Conservation (phyloP, 2,329 filamentous ascomycete species). For the Paraphoma chrysanthemicola region DNA sequence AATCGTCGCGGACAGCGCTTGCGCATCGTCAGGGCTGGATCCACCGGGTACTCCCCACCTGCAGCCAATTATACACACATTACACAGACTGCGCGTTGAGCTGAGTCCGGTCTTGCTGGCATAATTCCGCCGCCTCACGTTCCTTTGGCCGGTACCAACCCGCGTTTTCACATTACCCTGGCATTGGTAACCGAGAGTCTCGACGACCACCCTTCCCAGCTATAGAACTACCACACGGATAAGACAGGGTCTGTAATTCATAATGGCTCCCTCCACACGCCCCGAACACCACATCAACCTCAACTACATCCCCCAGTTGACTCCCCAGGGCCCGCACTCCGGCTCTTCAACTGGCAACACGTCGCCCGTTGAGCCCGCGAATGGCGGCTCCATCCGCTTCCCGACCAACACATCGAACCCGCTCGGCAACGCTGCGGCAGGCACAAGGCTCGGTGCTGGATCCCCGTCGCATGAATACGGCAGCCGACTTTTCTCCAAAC, state of each 20-base stretch:
- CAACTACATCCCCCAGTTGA: slow-evolving; percentile 76
- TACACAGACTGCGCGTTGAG: slow-evolving; percentile 31
- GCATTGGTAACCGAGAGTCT: slow-evolving; percentile 48
- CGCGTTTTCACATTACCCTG: slow-evolving; percentile 44
- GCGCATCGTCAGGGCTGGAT: slow-evolving; percentile 37
- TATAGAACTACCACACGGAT: slow-evolving; percentile 29
- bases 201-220: slow-evolving; percentile 34
- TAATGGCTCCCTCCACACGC: slow-evolving; percentile 86
- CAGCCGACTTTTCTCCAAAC: slow-evolving; percentile 85
- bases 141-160: slow-evolving; percentile 52
- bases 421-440: slow-evolving; percentile 58
- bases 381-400: slow-evolving; percentile 70
- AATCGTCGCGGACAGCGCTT: slow-evolving; percentile 2
- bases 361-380: slow-evolving; percentile 78
- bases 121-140: slow-evolving; percentile 44
- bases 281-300: slow-evolving; percentile 83
- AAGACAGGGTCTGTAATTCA: slow-evolving; percentile 68
- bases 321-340: slow-evolving; percentile 72
- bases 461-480: slow-evolving; percentile 93
- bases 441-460: slow-evolving; percentile 81
- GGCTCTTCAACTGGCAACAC: slow-evolving; percentile 81
- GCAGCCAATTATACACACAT: slow-evolving; percentile 22
- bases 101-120: slow-evolving; percentile 41
- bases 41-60: slow-evolving; percentile 17
- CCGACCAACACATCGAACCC: slow-evolving; percentile 72